Evolutionary conservation across 1,284 basidiomycete species (phyloP).

Genomic region (Boletellus sp.): DNA sequence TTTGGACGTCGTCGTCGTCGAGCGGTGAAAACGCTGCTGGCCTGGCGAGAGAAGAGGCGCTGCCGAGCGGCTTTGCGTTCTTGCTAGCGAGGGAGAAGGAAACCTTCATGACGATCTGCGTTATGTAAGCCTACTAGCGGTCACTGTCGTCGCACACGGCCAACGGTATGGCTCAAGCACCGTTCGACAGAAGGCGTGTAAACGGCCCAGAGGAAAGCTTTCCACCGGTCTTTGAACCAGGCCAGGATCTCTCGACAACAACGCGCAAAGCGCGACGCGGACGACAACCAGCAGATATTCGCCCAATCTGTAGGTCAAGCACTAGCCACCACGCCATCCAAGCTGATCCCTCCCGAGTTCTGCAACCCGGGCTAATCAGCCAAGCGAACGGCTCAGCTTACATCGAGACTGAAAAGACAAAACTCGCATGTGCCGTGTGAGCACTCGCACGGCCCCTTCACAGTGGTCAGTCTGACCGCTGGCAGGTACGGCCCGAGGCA

Average conservation of each 20-base stretch:
- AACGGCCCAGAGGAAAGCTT: constrained; percentile 85
- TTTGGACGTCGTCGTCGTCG: constrained; percentile 57
- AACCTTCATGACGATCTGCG: constrained; percentile 58
- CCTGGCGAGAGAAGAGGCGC: constrained; percentile 54
- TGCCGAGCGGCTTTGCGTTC: constrained; percentile 49
- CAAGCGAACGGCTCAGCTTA: constrained; percentile 96
- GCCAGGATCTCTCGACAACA: constrained; percentile 32
- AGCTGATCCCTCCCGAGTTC: constrained; percentile 49
- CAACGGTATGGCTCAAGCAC: constrained; percentile 46
- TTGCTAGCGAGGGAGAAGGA: constrained; percentile 70
- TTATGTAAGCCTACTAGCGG: constrained; percentile 28
- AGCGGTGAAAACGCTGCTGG: constrained; percentile 58
- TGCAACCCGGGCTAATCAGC: constrained; percentile 84
- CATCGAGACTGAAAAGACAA: constrained; percentile 85
- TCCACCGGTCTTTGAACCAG: constrained; percentile 56
- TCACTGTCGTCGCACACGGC: too few relatives aligned
- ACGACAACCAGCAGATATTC: constrained; percentile 60
- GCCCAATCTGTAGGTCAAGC: constrained; percentile 75
- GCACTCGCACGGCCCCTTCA: constrained; percentile 22
- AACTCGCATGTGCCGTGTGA: constrained; percentile 93
- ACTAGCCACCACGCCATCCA: background rate
- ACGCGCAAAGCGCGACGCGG: constrained; percentile 10
- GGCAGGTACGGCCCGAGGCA: constrained; percentile 90
- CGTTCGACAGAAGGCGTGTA: constrained; percentile 81
- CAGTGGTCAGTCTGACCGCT: constrained; percentile 4